Evolutionary conservation across 2,329 filamentous ascomycete species (phyloP), one percentile per base, ranked within the genome.

Genomic region (Colletotrichum horii): DNA sequence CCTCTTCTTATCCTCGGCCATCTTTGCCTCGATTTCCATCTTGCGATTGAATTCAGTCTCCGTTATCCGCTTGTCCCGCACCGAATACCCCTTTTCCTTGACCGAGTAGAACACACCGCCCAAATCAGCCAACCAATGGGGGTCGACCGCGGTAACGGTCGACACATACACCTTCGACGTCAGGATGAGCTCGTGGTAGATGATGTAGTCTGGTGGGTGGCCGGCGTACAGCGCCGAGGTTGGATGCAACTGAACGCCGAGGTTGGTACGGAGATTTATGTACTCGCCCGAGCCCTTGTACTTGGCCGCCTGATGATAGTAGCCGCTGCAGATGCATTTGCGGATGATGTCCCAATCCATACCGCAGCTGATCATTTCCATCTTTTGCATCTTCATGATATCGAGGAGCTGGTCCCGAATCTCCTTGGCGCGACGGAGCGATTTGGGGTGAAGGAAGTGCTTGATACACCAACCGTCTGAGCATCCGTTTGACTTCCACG

Each of bases 131-230:
- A 99, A 91, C 97, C 97, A 99, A 83, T 97, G 95, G 68, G 97
- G 96, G 83, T 99, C 97, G 2, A 99, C 97, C 2, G 95, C 92
- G 6, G 97, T 99, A 12, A 99, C 97, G 6, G 95, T 98, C 4
- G 95, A 97, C 93, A 99, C 98, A 87, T 98, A 99, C 83, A 98
- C 97, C 83, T 98, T 98, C 73, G 93, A 95, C 0, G 97, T 99
- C 76, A 99, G 91, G 80, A 99, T 98, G 74, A 99, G 91, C 85
- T 99, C 97, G 88, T 99, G 97, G 85, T 99, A 99, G 56, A 99
- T 93, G 68, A 99, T 95, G 82, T 98, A 98, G 83, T 99, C 97
- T 2, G 97, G 97, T 28, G 98, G 91, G 84, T 98, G 97, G 6
- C 97, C 97, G 2, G 97, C 97, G 82, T 98, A 98, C 1, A 99